Evolutionary conservation across 495 filamentous ascomycete genomes (phyloP).

Genomic region (Hyaloscypha hepaticicola): DNA sequence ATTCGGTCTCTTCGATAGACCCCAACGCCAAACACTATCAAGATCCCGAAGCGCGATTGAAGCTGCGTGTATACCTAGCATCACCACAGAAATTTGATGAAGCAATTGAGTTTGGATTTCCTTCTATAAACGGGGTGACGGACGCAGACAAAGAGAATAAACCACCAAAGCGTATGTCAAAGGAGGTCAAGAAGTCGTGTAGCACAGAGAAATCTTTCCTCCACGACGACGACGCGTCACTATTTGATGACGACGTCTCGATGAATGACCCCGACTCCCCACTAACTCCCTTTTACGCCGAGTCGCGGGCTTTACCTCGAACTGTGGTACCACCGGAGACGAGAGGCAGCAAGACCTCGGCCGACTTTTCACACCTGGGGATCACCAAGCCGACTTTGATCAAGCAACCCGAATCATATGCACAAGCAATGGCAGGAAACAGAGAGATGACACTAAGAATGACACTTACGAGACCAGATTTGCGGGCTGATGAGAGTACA

Average conservation of each 20-base stretch:
- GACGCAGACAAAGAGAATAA: conserved; percentile 34
- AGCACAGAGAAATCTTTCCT: conserved; percentile 44
- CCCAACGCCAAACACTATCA: conserved; percentile 79
- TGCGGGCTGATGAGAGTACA: conserved; percentile 66
- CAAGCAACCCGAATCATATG: conserved; percentile 42
- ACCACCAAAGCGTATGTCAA: conserved; percentile 24
- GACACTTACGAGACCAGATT: conserved; percentile 87
- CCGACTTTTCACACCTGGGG: conserved; percentile 28
- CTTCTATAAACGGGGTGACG: conserved; percentile 51
- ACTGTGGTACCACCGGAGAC: not conserved
- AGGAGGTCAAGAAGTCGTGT: conserved; percentile 33
- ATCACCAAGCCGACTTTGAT: conserved; percentile 27
- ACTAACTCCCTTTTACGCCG: conserved; percentile 43
- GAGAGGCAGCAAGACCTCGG: conserved; percentile 25
- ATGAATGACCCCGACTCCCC: conserved; percentile 53
- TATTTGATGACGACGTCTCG: conserved; percentile 51
- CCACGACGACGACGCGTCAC: conserved; percentile 44
- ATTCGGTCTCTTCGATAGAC: conserved; percentile 59
- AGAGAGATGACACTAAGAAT: conserved; percentile 94
- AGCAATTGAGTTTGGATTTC: conserved; percentile 90
- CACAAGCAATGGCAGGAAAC: conserved; percentile 55
- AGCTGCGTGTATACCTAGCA: conserved; percentile 82
- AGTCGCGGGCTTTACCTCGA: conserved; percentile 15
- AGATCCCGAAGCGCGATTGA: conserved; percentile 85
- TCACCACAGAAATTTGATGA: conserved; percentile 96